These are phyloP conservation scores for Diaporthe longicolla DNA, from an alignment of 2,329 filamentous ascomycete species.

Conservation along the genomic window DNA sequence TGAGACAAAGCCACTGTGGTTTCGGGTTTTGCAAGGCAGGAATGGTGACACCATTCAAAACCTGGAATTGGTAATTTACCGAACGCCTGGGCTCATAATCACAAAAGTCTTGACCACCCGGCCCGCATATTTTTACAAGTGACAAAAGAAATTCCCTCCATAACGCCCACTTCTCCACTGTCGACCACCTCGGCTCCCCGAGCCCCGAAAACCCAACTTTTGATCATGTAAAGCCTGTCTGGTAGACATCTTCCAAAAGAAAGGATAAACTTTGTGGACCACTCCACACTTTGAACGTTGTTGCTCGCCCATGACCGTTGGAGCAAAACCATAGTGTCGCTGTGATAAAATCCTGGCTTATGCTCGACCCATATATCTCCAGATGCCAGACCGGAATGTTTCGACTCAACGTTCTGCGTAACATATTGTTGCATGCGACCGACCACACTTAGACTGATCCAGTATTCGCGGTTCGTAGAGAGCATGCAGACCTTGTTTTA, in stretches of 20 bases:
- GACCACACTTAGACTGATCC: neutral
- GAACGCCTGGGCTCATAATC: conserved; percentile 19
- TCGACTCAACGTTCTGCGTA: neutral
- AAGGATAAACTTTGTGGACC: neutral
- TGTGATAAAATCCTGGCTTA: neutral
- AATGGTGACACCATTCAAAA: conserved; percentile 11
- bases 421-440: neutral
- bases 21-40: neutral
- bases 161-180: conserved; percentile 7
- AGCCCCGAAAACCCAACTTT: neutral
- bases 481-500: neutral
- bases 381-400: neutral
- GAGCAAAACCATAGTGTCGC: too few relatives aligned
- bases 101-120: neutral
- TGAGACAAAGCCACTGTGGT: neutral
- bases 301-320: neutral
- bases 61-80: neutral
- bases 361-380: neutral
- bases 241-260: neutral
- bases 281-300: neutral
- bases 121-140: conserved; percentile 18
- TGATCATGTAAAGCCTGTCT: neutral
- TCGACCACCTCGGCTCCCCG: neutral
- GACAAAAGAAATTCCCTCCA: conserved; percentile 7
- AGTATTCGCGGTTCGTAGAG: neutral